Evolutionary conservation across 2,329 filamentous ascomycete species (phyloP), one percentile per base, ranked within the genome.

Genomic region (Botrytis fragariae): DNA sequence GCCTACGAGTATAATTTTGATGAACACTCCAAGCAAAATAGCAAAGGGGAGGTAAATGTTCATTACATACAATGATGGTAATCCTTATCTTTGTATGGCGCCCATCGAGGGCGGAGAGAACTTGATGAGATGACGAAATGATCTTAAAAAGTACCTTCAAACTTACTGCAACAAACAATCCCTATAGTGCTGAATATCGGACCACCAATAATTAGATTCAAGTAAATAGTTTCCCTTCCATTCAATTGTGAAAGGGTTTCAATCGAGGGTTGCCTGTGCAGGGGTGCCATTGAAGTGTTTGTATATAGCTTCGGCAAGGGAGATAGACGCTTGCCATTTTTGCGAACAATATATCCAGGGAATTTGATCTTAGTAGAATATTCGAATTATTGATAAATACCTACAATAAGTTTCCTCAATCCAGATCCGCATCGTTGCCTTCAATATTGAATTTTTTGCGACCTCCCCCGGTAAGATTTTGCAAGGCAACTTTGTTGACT

Each of bases 401-500:
- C 37, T 63, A 72, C 29, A 62, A 12, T 57, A 45, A 60, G 29
- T 61, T 74, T 72, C 75, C 76, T 79, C 74, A 80, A 69, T 78
- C 83, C 77, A 89, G 88, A 77, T 83, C 83, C 76, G 89, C 90
- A 78, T 88, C 87, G 74, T 93, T 88, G 86, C 84, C 87, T 83
- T 86, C 92, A 85, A 97, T 91, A 84, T 91, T 95, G 85, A 98
- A 94, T 86, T 93, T 97, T 84, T 92, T 94, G 80, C 95, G 90
- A 79, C 92, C 93, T 81, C 89, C 89, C 79, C 92, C 93, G 76
- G 92, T 95, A 81, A 98, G 91, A 82, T 94, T 91, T 84, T 97
- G 94, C 80, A 97, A 86, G 79, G 93, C 93, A 80, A 98, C 92
- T 84, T 95, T 96, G 85, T 97, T 93, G 82, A 93, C 89, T 84